Base-by-base conservation (phyloP, 805 yeast species). In the Kluyveromyces starmeri region DNA sequence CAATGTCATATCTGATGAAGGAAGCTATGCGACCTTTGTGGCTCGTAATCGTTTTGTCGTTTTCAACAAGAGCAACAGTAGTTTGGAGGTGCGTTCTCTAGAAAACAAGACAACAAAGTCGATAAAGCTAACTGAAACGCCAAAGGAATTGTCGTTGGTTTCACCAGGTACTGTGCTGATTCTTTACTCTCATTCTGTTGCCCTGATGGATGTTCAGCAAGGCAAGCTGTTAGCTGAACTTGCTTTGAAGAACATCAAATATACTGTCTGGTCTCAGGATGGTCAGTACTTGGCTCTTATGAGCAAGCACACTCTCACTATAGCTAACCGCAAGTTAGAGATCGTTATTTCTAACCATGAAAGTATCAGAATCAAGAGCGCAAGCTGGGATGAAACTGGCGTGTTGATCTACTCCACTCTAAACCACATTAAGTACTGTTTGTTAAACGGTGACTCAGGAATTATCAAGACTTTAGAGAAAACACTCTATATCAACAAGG, bases 351-450 rank as follows among this genome's bases (percentile, higher is more conserved):
- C 94, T 2, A 71, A 86, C 75, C 96, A 86, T 57, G 99, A 92
- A 67, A 89, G 97, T 3, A 92, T 92, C 47, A 71, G 98, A 58
- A 85, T 92, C 52, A 92, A 92, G 67, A 78, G 94, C 64, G 96
- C 96, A 30, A 84, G 95, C 13, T 92, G 96, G 96, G 97, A 92
- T 59, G 96, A 86, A 48, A 67, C 83, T 32, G 89, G 89, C 35
- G 95, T 94, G 20, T 71, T 92, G 57, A 70, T 92, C 46, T 92
- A 89, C 63, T 81, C 96, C 14, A 92, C 99, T 6, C 70, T 92
- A 59, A 89, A 89, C 64, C 99, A 92, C 59, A 81, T 94, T 63
- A 92, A 89, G 64, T 92, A 89, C 62, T 80, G 89, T 30, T 67
- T 92, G 53, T 68, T 89, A 54, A 92, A 88, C 54, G 98, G 98